Evolutionary conservation across 1,284 basidiomycete species (phyloP).

Genomic region (Boletus smithii): DNA sequence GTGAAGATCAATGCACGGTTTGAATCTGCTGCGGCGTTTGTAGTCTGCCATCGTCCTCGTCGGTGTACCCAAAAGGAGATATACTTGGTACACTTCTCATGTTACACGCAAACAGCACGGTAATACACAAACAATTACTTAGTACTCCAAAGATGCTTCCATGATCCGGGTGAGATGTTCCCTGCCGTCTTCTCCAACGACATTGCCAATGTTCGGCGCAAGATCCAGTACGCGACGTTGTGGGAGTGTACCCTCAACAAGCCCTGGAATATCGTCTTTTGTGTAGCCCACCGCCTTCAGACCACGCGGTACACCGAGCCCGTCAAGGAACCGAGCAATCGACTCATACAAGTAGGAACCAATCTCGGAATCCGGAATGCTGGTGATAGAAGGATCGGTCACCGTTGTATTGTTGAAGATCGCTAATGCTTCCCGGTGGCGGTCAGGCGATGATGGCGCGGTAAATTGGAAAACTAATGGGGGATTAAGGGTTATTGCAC

Average conservation of each 20-base stretch:
- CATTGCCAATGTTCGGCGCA: slow-evolving; percentile 79
- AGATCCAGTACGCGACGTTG: slow-evolving; percentile 86
- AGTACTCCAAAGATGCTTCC: slow-evolving; percentile 74
- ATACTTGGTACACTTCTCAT: too few relatives aligned
- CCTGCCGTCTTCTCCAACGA: slow-evolving; percentile 74
- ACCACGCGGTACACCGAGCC: slow-evolving; percentile 84
- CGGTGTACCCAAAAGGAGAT: too few relatives aligned
- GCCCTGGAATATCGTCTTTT: slow-evolving; percentile 55
- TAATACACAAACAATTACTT: slow-evolving; percentile 21
- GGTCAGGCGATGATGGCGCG: slow-evolving; percentile 83
- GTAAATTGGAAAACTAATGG: slow-evolving; percentile 85
- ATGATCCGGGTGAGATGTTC: slow-evolving; percentile 78
- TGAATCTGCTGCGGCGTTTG: slow-evolving; percentile 54
- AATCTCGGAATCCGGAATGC: slow-evolving; percentile 79
- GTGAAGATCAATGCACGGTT: slow-evolving; percentile 97
- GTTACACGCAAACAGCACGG: slow-evolving; percentile 7
- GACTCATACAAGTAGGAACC: slow-evolving; percentile 84
- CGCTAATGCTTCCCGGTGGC: slow-evolving; percentile 85
- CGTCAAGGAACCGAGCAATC: slow-evolving; percentile 88
- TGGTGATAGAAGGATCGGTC: slow-evolving; percentile 65
- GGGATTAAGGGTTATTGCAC: neutral
- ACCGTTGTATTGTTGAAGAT: slow-evolving; percentile 73
- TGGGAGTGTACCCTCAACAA: slow-evolving; percentile 86
- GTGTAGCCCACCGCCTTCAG: slow-evolving; percentile 84
- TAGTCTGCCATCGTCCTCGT: too few relatives aligned